Base-by-base conservation (phyloP, 768 basidiomycete species). In the Lactarius hengduanensis region DNA sequence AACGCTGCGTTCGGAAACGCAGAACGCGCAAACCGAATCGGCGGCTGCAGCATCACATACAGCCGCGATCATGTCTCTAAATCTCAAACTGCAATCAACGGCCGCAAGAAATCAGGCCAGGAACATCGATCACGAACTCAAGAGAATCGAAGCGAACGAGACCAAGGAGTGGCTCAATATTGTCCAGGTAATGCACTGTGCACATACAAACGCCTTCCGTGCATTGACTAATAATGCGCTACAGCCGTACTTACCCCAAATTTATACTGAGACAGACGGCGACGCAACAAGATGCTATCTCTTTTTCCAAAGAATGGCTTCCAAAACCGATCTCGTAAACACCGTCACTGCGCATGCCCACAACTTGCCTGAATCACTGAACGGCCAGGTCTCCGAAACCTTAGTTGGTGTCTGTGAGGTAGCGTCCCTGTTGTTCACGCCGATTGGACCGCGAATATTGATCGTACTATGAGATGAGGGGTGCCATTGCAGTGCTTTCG, bases 361-460 rank as follows among this genome's bases (percentile, higher is more conserved):
- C 73, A 85, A 85, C 41, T 78, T 99, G 36, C 93, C 95, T 7
- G 92, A 94, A 45, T 86, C 92, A 4, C 85, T 98, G 28, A 91
- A 89, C 69, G 87, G 88, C 0, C 80, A 86, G 47, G 90, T 94
- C 0, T 89, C 93, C 0, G 96, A 97, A 61, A 83, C 82, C 1
- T 82, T 98, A 15, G 94, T 97, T n/a, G 93, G 93, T 20, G 87
- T 97, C 43, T 98, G 96, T 77, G 96, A 98, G 82, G 92, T 91
- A 67, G 36, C 32, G n/a, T 50, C 50, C 62, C 10, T 60, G 22
- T 43, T 2, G 59, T 61, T 28, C 8, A 22, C 40, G 30, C 10
- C 30, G n/a, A 58, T 34, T 13, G 55, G 36, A 30, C 18, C 47
- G 15, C 67, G 47, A 36, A 53, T 15, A 50, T 54, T 54, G 62